Conservation (phyloP, 225 moss, liverwort and hornwort species). For the Takakia lepidozioides region DNA sequence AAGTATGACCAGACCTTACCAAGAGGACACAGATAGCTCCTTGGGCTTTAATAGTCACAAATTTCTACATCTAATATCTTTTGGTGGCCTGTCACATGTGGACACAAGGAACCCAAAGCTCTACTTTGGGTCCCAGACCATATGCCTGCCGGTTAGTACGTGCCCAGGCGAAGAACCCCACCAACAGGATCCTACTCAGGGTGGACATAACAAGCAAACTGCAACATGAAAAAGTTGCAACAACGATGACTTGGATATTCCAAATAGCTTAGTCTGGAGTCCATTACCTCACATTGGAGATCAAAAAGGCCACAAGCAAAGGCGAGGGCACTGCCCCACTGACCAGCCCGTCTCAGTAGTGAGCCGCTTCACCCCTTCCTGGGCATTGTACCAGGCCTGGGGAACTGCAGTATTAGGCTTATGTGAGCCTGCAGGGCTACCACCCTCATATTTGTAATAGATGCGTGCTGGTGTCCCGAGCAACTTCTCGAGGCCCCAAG, state of each 20-base stretch:
- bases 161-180: too few relatives aligned
- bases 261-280: not conserved
- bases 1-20: too few relatives aligned
- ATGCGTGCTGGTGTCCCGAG: slow-evolving; percentile 43
- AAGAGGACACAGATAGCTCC: too few relatives aligned
- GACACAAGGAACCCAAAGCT: too few relatives aligned
- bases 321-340: slow-evolving; percentile 51
- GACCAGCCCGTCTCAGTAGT: slow-evolving; percentile 50
- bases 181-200: too few relatives aligned
- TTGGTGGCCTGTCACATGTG: too few relatives aligned
- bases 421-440: slow-evolving; percentile 41
- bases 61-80: too few relatives aligned
- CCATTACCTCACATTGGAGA: slow-evolving; percentile 41
- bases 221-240: too few relatives aligned
- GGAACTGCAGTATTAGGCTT: slow-evolving; percentile 45
- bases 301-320: slow-evolving; percentile 44
- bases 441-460: slow-evolving; percentile 47
- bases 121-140: too few relatives aligned
- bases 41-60: too few relatives aligned
- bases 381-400: slow-evolving; percentile 51
- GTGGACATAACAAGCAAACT: too few relatives aligned
- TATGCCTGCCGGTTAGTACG: too few relatives aligned
- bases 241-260: not conserved
- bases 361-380: slow-evolving; percentile 42
- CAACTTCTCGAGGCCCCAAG: slow-evolving; percentile 33